A percentile compares a stretch with the other conserved stretches of the same genome.
These are phyloP conservation scores for Fusarium sp. DNA, from an alignment of 2,329 filamentous ascomycete species.

Conservation along the genomic window DNA sequence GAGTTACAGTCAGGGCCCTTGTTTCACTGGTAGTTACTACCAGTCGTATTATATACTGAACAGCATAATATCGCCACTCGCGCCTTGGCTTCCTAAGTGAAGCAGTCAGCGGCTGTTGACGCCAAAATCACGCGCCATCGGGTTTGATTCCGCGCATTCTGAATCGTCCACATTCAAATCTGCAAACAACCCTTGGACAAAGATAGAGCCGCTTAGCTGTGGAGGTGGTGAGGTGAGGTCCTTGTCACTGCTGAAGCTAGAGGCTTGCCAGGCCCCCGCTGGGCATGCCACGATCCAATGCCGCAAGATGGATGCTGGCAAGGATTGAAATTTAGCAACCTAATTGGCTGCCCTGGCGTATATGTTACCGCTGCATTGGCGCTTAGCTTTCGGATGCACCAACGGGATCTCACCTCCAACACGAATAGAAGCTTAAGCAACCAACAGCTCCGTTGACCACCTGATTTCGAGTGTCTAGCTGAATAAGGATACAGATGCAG, in stretches of 20 bases:
- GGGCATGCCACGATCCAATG: conserved; percentile 19
- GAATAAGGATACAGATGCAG: conserved; percentile 5
- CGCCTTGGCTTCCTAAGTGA: neutral
- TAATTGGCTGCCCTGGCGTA: conserved; percentile 27
- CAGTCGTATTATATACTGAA: neutral
- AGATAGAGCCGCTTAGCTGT: neutral
- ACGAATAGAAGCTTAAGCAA: conserved; percentile 14
- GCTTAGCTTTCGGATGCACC: conserved; percentile 23
- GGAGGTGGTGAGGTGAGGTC: neutral
- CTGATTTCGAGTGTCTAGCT: conserved; percentile 9
- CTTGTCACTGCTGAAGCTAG: conserved; percentile 23
- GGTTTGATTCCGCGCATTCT: neutral
- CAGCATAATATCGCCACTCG: conserved; percentile 4
- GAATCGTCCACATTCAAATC: neutral
- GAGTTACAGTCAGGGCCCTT: neutral
- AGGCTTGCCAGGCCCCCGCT: conserved; percentile 27
- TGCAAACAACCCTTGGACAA: neutral
- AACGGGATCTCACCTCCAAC: neutral
- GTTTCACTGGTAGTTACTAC: neutral
- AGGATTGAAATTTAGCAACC: neutral
- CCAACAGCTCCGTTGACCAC: conserved; percentile 12
- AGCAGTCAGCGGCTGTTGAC: neutral
- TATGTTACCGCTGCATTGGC: conserved; percentile 30
- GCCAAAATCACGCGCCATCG: neutral
- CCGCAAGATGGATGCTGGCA: conserved; percentile 15